A percentile compares a stretch with the other conserved stretches of the same genome.
These are phyloP conservation scores for Pestalotiopsis fici DNA, from an alignment of 2,329 filamentous ascomycete species.

Conservation along the genomic window DNA sequence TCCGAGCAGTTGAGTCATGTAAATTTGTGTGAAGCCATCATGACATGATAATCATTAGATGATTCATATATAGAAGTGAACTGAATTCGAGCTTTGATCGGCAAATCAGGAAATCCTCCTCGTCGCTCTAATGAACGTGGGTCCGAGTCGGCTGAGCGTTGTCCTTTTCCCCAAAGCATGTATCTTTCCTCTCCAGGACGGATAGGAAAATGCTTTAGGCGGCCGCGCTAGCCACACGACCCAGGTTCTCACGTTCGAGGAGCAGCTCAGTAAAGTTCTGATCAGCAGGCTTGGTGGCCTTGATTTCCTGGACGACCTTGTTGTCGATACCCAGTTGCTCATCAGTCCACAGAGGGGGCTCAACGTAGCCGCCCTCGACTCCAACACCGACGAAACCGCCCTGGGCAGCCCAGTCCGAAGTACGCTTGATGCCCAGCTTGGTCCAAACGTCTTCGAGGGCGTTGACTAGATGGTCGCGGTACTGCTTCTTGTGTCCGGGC, in stretches of 20 bases:
- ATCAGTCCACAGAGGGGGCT: conserved; percentile 86
- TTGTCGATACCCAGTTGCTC: conserved; percentile 75
- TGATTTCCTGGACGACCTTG: conserved; percentile 64
- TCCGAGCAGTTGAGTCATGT: background rate
- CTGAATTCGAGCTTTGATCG: background rate
- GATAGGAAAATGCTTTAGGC: conserved; percentile 25
- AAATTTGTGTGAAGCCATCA: background rate
- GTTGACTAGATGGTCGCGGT: conserved; percentile 81
- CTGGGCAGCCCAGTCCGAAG: conserved; percentile 85
- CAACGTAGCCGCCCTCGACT: conserved; percentile 60
- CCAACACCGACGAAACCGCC: conserved; percentile 96
- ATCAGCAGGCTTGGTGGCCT: conserved; percentile 39
- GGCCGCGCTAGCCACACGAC: conserved; percentile 30
- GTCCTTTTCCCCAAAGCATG: conserved; percentile 11
- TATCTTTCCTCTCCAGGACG: background rate
- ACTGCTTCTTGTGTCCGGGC: conserved; percentile 83
- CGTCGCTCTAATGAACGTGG: conserved; percentile 33
- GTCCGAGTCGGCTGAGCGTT: conserved; percentile 29
- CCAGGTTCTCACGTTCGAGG: conserved; percentile 52
- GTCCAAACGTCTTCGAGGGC: conserved; percentile 88
- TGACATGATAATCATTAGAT: background rate
- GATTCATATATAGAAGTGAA: conserved; percentile 1
- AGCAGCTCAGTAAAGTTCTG: conserved; percentile 57
- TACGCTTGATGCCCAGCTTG: conserved; percentile 87
- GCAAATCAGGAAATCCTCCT: conserved; percentile 1